These are phyloP conservation scores for Pseudogymnoascus sp. DNA, from an alignment of 2,329 filamentous ascomycete genomes.

Conservation along the genomic window DNA sequence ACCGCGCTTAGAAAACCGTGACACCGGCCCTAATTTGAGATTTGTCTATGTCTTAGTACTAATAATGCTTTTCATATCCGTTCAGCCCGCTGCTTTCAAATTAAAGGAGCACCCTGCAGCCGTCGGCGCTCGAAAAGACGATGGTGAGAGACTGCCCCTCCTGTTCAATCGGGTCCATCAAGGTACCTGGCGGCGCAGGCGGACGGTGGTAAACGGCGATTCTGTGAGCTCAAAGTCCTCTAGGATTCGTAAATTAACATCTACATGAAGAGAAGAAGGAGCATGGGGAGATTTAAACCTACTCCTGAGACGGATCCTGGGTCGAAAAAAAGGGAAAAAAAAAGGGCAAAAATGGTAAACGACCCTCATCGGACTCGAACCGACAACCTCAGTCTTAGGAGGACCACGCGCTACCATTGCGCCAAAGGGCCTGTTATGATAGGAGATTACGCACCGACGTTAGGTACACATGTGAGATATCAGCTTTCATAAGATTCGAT, in stretches of 20 bases:
- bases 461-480: too few species aligned
- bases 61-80: neutral
- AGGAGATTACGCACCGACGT: slow-evolving; percentile 9
- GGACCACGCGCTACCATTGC: slow-evolving; percentile 42
- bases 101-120: neutral
- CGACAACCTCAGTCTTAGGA: slow-evolving; percentile 40
- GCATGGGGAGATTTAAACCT: slow-evolving; percentile 8
- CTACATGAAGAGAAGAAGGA: neutral
- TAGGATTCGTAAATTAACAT: neutral
- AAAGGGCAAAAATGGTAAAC: neutral
- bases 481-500: too few species aligned
- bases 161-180: neutral
- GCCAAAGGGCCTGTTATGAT: slow-evolving; percentile 25
- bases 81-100: neutral
- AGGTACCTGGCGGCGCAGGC: slow-evolving; percentile 13
- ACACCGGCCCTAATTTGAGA: neutral
- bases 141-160: slow-evolving; percentile 10
- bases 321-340: too few species aligned
- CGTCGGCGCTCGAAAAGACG: slow-evolving; percentile 11
- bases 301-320: slow-evolving; percentile 24
- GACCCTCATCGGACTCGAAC: slow-evolving; percentile 26
- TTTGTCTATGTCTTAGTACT: neutral
- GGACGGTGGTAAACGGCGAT: slow-evolving; percentile 19
- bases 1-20: slow-evolving; percentile 38
- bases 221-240: slow-evolving; percentile 25